Base-by-base conservation (phyloP, 106 monocot genomes). In the Vanilla planifolia region DNA sequence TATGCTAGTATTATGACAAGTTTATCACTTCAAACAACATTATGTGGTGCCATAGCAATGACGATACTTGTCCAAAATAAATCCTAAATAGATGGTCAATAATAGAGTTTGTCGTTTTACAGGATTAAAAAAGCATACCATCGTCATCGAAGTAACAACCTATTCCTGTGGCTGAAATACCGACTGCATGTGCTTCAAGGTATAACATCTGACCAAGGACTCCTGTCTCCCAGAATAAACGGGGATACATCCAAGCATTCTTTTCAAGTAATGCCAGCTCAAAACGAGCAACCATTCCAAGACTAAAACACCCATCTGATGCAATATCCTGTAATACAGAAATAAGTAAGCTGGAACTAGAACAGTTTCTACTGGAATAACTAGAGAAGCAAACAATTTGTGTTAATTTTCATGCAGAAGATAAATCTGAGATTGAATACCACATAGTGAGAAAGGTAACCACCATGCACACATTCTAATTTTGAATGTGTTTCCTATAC, bases 81-180 rank as follows among this genome's bases (percentile, higher is more conserved):
- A n/a, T n/a, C n/a, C n/a, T n/a, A n/a, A n/a, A n/a, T n/a, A n/a
- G n/a, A n/a, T n/a, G n/a, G n/a, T n/a, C n/a, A n/a, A n/a, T n/a
- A n/a, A n/a, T n/a, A n/a, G n/a, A n/a, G n/a, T n/a, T n/a, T n/a
- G n/a, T n/a, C n/a, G n/a, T n/a, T n/a, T n/a, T n/a, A n/a, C 27
- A 35, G 28, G 25, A 24, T 28, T 6, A 35, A 6, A 30, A 22
- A 34, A 0, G 68, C 71, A 56, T 85, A 92, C 98, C 98, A 60
- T 76, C 88, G 59, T 98, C 88, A 67, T 98, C 91, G 70, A 98
- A 92, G 64, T 91, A 98, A 75, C 96, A 98, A 61, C 96, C 96
- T 61, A 98, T 98, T 45, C 96, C 96, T 27, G 96, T 98, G 22
- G 96, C 96, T 60, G 96, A 91, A 67, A 92, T 76, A 30, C 91